Evolutionary conservation across 495 filamentous ascomycete species (phyloP).

Genomic region (Aspergillus olivimuriae): DNA sequence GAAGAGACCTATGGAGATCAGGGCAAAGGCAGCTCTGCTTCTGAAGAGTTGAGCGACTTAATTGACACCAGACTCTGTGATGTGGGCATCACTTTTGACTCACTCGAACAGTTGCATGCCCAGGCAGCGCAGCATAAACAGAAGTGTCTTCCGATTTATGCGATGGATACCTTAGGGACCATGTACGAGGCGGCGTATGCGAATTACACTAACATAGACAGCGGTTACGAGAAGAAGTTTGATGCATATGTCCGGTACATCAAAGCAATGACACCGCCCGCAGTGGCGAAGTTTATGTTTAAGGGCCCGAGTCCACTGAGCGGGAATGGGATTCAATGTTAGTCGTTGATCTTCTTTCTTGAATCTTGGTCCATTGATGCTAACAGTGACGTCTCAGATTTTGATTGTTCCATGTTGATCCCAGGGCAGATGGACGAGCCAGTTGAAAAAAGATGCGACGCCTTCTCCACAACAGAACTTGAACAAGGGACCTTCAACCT

Average conservation of each 20-base stretch:
- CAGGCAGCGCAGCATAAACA: not conserved
- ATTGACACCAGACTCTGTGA: no score
- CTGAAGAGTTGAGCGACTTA: no score
- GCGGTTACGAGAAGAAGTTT: not conserved
- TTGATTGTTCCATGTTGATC: not conserved
- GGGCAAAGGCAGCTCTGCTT: no score
- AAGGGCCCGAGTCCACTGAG: not conserved
- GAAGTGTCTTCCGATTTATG: not conserved
- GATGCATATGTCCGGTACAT: constrained; percentile 2
- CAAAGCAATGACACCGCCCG: not conserved
- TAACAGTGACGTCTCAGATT: not conserved
- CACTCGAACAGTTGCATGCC: not conserved
- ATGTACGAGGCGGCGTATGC: not conserved
- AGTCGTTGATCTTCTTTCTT: not conserved
- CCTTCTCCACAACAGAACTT: not conserved
- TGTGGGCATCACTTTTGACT: no score
- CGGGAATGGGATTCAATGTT: not conserved
- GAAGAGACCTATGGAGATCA: no score
- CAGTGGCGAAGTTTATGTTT: not conserved
- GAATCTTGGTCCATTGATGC: no score
- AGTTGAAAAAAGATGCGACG: not conserved
- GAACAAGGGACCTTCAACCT: not conserved
- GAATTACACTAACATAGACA: constrained; percentile 3
- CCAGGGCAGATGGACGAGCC: not conserved
- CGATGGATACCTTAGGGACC: not conserved